Base-by-base conservation (phyloP, 768 basidiomycete genomes). In the Hygrocybe punicea region DNA sequence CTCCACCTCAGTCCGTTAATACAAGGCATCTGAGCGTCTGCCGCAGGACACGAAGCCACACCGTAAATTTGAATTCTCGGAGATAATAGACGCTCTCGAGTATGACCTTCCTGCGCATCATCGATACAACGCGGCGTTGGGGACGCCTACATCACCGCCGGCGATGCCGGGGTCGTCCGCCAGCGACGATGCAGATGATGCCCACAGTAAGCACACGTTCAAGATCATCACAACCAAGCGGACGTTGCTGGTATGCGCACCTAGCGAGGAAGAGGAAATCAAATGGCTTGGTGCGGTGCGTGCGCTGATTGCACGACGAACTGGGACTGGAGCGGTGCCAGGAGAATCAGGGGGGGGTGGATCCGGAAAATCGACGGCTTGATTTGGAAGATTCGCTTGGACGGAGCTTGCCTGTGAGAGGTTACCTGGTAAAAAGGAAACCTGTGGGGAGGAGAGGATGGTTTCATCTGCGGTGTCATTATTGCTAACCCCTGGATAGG, bases 181-280 rank as follows among this genome's bases (percentile, higher is more conserved):
- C 1, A 64, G 62, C 40, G 71, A 76, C 5, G 81, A 77, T 16
- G 74, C 67, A 4, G 81, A 81, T 37, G 78, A 79, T 39, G 74
- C 73, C 33, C 74, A 72, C 51, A 71, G 73, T 21, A 70, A 73
- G 9, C 81, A 87, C 68, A 91, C 91, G 51, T 98, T 99, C 84
- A 94, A 97, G 74, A 88, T 98, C 55, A 87, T 98, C 62, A 97
- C 94, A 36, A 94, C 96, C 53, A 94, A 96, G 71, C 84, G 93
- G 58, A 89, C 91, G 16, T 75, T 93, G 57, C 71, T 96, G 53
- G 77, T 98, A 23, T 97, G 94, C 65, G 97, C 97, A 6, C 96
- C 97, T 14, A 87, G 82, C 57, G 97, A 99, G 71, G 97, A 98
- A 64, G 96, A 98, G 64, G 97, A 98, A 74, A 95, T 98, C 70